Conservation (phyloP, 768 basidiomycete genomes). For the Kwoniella dendrophila region DNA sequence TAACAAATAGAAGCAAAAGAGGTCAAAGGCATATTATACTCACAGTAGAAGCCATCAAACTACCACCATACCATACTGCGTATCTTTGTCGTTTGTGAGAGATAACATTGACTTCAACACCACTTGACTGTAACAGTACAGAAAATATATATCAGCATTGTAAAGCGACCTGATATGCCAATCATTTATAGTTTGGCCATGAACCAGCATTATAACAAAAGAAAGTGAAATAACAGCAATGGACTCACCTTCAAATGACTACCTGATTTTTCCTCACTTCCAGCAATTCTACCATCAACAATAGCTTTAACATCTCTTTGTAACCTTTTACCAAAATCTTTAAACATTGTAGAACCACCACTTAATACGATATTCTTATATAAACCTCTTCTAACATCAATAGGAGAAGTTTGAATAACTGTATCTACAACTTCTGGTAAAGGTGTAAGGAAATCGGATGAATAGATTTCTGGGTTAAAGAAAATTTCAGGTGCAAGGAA, state of each 20-base stretch:
- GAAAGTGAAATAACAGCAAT: slow-evolving; percentile 3
- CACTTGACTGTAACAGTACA: slow-evolving; percentile 69
- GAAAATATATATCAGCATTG: neutral
- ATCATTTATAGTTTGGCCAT: neutral
- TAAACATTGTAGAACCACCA: slow-evolving; percentile 99
- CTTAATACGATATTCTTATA: slow-evolving; percentile 99
- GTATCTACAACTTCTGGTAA: slow-evolving; percentile 93
- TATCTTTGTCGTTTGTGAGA: slow-evolving; percentile 95
- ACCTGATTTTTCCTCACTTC: slow-evolving; percentile 72
- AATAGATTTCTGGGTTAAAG: slow-evolving; percentile 99
- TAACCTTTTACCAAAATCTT: slow-evolving; percentile 94
- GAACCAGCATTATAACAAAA: neutral
- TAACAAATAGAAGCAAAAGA: neutral
- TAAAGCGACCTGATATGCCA: neutral
- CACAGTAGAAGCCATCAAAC: slow-evolving; percentile 86
- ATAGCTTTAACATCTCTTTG: slow-evolving; percentile 93
- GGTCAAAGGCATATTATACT: slow-evolving; percentile 56
- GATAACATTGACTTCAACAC: slow-evolving; percentile 97
- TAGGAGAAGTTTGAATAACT: slow-evolving; percentile 93
- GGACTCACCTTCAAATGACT: slow-evolving; percentile 69
- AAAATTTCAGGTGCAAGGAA: slow-evolving; percentile 99
- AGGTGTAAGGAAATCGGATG: slow-evolving; percentile 95
- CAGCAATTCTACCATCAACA: slow-evolving; percentile 85
- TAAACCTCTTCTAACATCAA: slow-evolving; percentile 92
- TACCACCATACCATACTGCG: slow-evolving; percentile 98